Evolutionary conservation across 75 land plant species (phyloP), one percentile per base, ranked within the genome.

Genomic region (Pinus taeda): DNA sequence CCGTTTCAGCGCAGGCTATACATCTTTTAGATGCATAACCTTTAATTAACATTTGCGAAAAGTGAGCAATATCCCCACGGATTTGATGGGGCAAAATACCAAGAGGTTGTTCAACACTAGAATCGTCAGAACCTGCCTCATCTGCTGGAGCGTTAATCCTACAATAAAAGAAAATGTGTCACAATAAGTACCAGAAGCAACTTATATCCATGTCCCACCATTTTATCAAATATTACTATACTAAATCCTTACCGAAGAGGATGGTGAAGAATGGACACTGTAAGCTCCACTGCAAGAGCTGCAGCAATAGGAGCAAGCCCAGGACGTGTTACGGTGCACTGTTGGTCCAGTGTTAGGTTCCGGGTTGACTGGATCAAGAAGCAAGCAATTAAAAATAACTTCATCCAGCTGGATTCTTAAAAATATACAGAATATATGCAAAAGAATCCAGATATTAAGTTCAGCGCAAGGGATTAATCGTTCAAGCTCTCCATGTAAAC

Each of bases 321-420:
- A 37, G 99, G 99, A 57, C 99, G 92, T 79, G 95, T 97, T 57
- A 97, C 99, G 24, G 99, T 97, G 84, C 99, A 97, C 78, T 97
- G 99, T 80, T 97, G 99, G 84, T 97, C 99, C 81, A 97, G 79
- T 3, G 99, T 97, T 24, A 98, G 90, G 75, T 97, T 95, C 33
- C 92, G 75, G 64, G 93, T 97, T 76, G 99, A 97, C 99, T 97
- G 91, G 73, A 84, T n/a, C 57, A 80, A 76, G 67, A 49, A 49
- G 63, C 49, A 82, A 11, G 42, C 21, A 69, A 69, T 18, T 39
- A 69, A 39, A 20, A 69, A 20, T 4, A n/a, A 45, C n/a, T 69
- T 29, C 42, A 42, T 67, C 55, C 1, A n/a, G 72, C 72, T 20
- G 22, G 8, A 42, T 21, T 21, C 20, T 49, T 11, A 49, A 9